Evolutionary conservation across 2,329 filamentous ascomycete genomes (phyloP).

Genomic region (Hyphodiscus sp.): DNA sequence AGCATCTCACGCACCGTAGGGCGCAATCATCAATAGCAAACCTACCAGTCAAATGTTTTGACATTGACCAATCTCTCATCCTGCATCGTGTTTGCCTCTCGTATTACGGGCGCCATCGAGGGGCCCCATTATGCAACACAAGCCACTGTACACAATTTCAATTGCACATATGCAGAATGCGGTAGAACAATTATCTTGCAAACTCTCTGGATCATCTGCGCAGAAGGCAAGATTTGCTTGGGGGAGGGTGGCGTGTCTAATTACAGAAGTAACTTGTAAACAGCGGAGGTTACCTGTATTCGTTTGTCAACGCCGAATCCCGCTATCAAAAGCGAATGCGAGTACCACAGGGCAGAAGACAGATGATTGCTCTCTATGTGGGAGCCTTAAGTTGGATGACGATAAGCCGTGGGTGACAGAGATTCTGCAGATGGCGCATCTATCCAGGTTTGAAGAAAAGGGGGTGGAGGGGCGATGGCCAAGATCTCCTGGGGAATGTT

Average conservation of each 20-base stretch:
- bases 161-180: slow-evolving; percentile 10
- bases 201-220: slow-evolving; percentile 16
- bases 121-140: slow-evolving; percentile 16
- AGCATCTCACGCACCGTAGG: neutral
- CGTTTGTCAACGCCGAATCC: slow-evolving; percentile 7
- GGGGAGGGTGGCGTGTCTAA: slow-evolving; percentile 13
- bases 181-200: slow-evolving; percentile 15
- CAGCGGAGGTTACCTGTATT: slow-evolving; percentile 1
- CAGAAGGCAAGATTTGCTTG: slow-evolving; percentile 15
- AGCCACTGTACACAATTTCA: slow-evolving; percentile 3
- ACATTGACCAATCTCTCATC: slow-evolving; percentile 7
- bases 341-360: slow-evolving; percentile 7
- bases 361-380: neutral
- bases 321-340: neutral
- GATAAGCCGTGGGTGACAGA: neutral
- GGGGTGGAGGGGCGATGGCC: neutral
- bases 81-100: slow-evolving; percentile 19
- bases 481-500: neutral
- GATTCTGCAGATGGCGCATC: slow-evolving; percentile 2
- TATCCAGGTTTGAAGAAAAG: neutral
- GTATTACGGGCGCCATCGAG: slow-evolving; percentile 3
- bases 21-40: slow-evolving; percentile 12
- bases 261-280: slow-evolving; percentile 3
- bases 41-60: slow-evolving; percentile 9
- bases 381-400: neutral